These are phyloP conservation scores for Plicaturopsis crispa DNA, from an alignment of 768 basidiomycete genomes.

Conservation along the genomic window DNA sequence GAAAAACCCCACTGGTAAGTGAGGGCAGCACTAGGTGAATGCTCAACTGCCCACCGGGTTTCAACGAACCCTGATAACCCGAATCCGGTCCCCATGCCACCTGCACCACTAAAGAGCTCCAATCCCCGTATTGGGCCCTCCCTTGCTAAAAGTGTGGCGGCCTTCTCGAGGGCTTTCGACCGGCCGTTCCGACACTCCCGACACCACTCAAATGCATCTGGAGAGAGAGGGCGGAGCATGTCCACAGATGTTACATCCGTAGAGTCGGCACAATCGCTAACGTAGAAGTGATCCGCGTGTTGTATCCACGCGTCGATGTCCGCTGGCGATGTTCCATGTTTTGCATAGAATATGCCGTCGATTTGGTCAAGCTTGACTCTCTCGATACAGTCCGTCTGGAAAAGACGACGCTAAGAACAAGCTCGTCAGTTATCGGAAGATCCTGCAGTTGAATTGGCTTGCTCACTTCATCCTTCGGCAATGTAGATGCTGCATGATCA, in stretches of 20 bases:
- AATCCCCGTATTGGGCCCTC: constrained; percentile 46
- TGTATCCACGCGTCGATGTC: constrained; percentile 40
- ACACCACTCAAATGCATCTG: constrained; percentile 28
- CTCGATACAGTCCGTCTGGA: constrained; percentile 22
- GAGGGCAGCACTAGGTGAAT: constrained; percentile 50
- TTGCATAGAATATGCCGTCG: constrained; percentile 50
- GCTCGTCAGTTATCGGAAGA: constrained; percentile 33
- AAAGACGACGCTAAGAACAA: constrained; percentile 33
- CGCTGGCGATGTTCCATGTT: constrained; percentile 21
- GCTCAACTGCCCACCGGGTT: constrained; percentile 65
- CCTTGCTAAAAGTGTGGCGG: constrained; percentile 20
- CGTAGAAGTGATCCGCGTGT: constrained; percentile 55
- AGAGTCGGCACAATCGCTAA: constrained; percentile 25
- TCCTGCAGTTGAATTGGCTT: constrained; percentile 3
- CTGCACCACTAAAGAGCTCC: constrained; percentile 74
- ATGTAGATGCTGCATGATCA: constrained; percentile 8
- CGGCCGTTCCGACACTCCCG: constrained; percentile 29
- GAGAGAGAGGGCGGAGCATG: constrained; percentile 5
- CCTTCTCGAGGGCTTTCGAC: constrained; percentile 18
- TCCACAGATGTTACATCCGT: constrained; percentile 13
- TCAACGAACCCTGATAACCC: constrained; percentile 53
- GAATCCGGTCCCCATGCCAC: constrained; percentile 66
- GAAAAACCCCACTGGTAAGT: constrained; percentile 46
- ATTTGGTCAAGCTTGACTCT: constrained; percentile 27
- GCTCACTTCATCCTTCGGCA: constrained; percentile 5